A percentile compares a stretch with the other conserved stretches of the same genome.
phyloP scores from a whole-genome alignment of 257 asterid genomes.

The Gentiana straminea region DNA sequence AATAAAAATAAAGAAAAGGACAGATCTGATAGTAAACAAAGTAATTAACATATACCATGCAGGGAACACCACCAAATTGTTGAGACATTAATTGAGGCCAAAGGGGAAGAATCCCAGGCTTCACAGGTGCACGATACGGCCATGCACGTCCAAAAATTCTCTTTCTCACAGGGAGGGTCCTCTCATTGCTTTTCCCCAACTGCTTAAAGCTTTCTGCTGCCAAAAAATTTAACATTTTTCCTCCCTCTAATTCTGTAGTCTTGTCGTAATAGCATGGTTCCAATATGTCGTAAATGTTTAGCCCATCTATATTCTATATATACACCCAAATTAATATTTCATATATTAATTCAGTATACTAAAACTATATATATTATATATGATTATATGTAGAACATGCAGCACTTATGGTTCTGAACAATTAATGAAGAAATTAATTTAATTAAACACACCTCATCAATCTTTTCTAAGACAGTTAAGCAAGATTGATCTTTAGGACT shows the following conservation, averaged over 20 bases:
- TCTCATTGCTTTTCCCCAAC: slow-evolving; percentile 31
- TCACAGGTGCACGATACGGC: slow-evolving; percentile 51
- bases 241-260: not conserved
- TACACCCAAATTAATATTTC: no score
- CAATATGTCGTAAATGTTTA: not conserved
- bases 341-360: no score
- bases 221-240: slow-evolving; percentile 16
- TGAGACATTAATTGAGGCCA: slow-evolving; percentile 34
- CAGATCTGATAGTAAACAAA: not conserved
- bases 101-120: slow-evolving; percentile 30
- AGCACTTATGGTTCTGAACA: no score
- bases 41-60: slow-evolving; percentile 20
- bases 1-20: no score
- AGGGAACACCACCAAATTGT: slow-evolving; percentile 19
- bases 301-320: no score
- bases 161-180: slow-evolving; percentile 42
- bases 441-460: not conserved
- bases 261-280: slow-evolving; percentile 39
- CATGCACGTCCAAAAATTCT: slow-evolving; percentile 52
- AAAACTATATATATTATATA: no score
- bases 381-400: no score
- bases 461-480: slow-evolving; percentile 11
- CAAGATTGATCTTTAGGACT: slow-evolving; percentile 11
- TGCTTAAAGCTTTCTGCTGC: slow-evolving; percentile 35
- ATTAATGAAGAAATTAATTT: no score